A percentile compares a stretch with the other conserved stretches of the same genome.
These are phyloP conservation scores for Colletotrichum scovillei DNA, from an alignment of 2,329 filamentous ascomycete species.

Conservation along the genomic window DNA sequence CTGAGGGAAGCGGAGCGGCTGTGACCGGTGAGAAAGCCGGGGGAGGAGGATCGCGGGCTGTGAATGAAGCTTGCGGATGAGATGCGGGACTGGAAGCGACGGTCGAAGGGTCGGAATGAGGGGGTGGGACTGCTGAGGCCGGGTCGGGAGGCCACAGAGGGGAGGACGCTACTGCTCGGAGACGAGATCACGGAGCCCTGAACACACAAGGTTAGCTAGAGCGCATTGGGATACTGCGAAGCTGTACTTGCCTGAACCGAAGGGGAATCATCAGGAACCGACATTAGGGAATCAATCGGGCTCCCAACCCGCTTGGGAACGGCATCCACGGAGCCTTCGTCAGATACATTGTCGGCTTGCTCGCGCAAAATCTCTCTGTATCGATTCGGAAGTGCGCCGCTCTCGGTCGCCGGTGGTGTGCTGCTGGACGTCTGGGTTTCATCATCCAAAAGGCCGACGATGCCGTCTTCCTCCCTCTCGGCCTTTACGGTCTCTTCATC, in stretches of 20 bases:
- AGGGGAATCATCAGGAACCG: slow-evolving; percentile 84
- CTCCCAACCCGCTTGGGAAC: slow-evolving; percentile 70
- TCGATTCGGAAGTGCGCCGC: slow-evolving; percentile 52
- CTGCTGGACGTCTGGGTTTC: slow-evolving; percentile 44
- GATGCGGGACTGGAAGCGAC: slow-evolving; percentile 91
- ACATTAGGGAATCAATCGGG: slow-evolving; percentile 75
- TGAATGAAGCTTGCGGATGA: slow-evolving; percentile 65
- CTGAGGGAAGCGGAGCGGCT: slow-evolving; percentile 84
- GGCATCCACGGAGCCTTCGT: slow-evolving; percentile 65
- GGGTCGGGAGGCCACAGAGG: slow-evolving; percentile 74
- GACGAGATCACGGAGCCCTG: slow-evolving; percentile 72
- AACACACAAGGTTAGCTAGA: slow-evolving; percentile 24
- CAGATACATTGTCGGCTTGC: slow-evolving; percentile 58
- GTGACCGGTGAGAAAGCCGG: slow-evolving; percentile 79
- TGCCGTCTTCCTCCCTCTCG: slow-evolving; percentile 47
- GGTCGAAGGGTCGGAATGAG: slow-evolving; percentile 92
- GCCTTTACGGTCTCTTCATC: slow-evolving; percentile 57
- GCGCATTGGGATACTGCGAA: neutral
- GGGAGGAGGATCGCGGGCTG: slow-evolving; percentile 79
- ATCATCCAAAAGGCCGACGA: slow-evolving; percentile 49
- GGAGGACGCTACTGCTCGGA: slow-evolving; percentile 79
- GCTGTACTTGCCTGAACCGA: slow-evolving; percentile 76
- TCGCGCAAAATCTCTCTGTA: slow-evolving; percentile 59
- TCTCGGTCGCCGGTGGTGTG: slow-evolving; percentile 42
- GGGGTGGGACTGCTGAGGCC: slow-evolving; percentile 78